phyloP scores from a whole-genome alignment of 139 green algal species.

The Axilococcus clingmanii region DNA sequence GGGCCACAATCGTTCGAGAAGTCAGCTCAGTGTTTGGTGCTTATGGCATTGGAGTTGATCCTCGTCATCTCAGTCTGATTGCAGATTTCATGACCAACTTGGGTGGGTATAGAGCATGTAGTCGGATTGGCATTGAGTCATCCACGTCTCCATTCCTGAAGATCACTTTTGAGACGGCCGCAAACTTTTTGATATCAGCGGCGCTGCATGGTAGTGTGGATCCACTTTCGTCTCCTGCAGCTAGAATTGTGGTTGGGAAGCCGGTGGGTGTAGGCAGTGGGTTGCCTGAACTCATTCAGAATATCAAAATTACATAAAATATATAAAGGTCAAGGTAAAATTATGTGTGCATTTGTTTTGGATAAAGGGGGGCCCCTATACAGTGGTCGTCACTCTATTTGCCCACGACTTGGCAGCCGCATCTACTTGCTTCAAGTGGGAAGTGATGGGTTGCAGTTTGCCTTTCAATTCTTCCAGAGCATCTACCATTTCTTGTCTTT shows the following conservation, averaged over 20 bases:
- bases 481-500: too few relatives aligned
- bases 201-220: conserved; percentile 66
- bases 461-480: neutral
- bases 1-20: conserved; percentile 80
- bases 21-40: conserved; percentile 79
- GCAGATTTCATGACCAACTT: conserved; percentile 96
- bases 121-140: conserved; percentile 83
- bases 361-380: too few relatives aligned
- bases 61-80: conserved; percentile 87
- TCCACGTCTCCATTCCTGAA: conserved; percentile 83
- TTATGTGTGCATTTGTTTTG: neutral
- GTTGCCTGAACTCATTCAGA: conserved; percentile 29
- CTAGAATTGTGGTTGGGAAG: conserved; percentile 65
- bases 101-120: conserved; percentile 79
- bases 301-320: neutral
- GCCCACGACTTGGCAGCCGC: too few relatives aligned
- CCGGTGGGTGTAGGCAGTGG: conserved; percentile 64
- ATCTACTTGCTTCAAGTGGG: too few relatives aligned
- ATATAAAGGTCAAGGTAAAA: neutral
- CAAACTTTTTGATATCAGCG: conserved; percentile 85
- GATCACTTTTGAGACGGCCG: conserved; percentile 97
- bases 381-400: too few relatives aligned
- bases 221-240: conserved; percentile 55
- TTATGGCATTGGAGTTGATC: conserved; percentile 95
- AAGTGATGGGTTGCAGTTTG: neutral